Percentiles rank a stretch among this genome's conserved stretches.
These are phyloP conservation scores for Gracilariopsis chorda DNA, from an alignment of 23 red algal genomes.

Conservation along the genomic window DNA sequence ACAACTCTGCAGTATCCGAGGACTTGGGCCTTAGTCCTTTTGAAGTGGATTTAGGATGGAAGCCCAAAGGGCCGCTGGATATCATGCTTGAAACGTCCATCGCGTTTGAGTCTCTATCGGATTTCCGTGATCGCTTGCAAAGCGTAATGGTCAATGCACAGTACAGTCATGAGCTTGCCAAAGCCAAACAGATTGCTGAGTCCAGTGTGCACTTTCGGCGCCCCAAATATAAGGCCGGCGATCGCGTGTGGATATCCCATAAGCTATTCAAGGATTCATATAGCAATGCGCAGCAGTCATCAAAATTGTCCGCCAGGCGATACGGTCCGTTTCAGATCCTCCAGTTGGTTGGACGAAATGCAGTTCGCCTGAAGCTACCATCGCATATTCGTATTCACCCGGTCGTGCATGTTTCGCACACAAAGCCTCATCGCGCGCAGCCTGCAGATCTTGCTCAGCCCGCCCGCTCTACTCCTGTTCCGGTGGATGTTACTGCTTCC, in stretches of 20 bases:
- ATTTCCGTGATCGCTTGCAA: neutral
- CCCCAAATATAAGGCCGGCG: neutral
- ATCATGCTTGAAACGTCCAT: neutral
- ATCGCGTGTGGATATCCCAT: neutral
- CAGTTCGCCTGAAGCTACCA: neutral
- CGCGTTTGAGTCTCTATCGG: neutral
- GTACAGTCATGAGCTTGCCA: neutral
- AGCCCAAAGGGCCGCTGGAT: neutral
- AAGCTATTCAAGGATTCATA: neutral
- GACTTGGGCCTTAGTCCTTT: neutral
- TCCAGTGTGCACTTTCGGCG: neutral
- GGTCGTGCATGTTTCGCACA: neutral
- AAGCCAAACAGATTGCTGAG: neutral
- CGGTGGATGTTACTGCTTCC: neutral
- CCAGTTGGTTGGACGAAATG: neutral
- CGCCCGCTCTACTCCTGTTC: neutral
- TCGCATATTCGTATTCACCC: neutral
- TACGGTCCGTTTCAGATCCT: neutral
- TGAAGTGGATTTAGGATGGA: slow-evolving; percentile 21
- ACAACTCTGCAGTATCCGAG: neutral
- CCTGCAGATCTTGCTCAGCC: neutral
- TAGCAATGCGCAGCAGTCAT: neutral
- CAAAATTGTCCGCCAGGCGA: neutral
- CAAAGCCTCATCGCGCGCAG: neutral
- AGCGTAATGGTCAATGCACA: neutral